These are phyloP conservation scores for Leccinum boreale DNA, from an alignment of 768 basidiomycete species.

Conservation along the genomic window DNA sequence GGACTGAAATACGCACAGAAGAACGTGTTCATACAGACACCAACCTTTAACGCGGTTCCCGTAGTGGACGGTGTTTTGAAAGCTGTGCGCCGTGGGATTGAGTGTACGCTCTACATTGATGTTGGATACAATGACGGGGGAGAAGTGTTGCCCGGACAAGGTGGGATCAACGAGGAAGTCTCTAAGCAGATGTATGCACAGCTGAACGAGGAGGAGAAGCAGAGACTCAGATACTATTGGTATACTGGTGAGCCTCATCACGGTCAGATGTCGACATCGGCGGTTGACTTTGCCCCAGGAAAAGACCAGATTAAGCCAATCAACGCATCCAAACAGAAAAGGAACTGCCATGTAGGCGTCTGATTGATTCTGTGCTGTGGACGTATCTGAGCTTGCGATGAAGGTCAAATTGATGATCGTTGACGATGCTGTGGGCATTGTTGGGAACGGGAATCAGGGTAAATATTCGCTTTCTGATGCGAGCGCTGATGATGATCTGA, in stretches of 20 bases:
- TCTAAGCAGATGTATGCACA: constrained; percentile 53
- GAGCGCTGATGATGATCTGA: constrained; percentile 1
- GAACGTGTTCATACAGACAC: constrained; percentile 71
- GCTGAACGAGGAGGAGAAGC: constrained; percentile 43
- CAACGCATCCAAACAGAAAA: constrained; percentile 61
- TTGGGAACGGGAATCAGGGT: constrained; percentile 71
- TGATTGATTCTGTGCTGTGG: neutral
- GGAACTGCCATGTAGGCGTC: constrained; percentile 60
- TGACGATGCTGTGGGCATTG: constrained; percentile 62
- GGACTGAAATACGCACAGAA: constrained; percentile 57
- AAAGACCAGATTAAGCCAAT: constrained; percentile 65
- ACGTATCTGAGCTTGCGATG: neutral
- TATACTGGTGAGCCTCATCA: constrained; percentile 37
- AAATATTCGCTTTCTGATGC: neutral
- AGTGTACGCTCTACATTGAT: constrained; percentile 58
- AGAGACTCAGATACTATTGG: constrained; percentile 52
- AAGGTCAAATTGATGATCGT: constrained; percentile 64
- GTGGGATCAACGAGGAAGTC: constrained; percentile 72
- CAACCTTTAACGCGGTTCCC: constrained; percentile 66
- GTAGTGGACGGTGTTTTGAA: constrained; percentile 56
- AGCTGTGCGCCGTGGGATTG: constrained; percentile 58
- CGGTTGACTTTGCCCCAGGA: constrained; percentile 26
- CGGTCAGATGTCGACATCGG: neutral
- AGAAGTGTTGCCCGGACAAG: constrained; percentile 63
- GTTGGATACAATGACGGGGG: constrained; percentile 56